Conservation (phyloP, 2,329 filamentous ascomycete species). For the Cephalotrichum gorgonifer region DNA sequence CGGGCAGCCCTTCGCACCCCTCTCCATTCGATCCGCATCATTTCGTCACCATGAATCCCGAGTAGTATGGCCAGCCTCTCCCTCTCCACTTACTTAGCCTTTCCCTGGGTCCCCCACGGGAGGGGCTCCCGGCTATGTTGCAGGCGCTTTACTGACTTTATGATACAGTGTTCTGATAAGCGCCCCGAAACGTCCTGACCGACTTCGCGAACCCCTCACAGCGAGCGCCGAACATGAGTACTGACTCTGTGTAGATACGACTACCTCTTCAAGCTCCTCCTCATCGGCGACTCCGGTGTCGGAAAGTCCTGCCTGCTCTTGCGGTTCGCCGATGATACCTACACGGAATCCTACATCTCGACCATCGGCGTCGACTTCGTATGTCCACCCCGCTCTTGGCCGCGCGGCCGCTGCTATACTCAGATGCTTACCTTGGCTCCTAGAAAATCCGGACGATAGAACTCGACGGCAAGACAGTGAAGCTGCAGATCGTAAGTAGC, state of each 20-base stretch:
- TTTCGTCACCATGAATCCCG: slow-evolving; percentile 69
- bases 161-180: too few species aligned
- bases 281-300: slow-evolving; percentile 99
- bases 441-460: slow-evolving; percentile 99
- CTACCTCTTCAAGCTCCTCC: slow-evolving; percentile 99
- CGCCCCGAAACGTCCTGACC: too few species aligned
- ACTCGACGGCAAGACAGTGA: slow-evolving; percentile 98
- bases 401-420: background rate
- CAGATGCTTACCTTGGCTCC: background rate
- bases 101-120: too few species aligned
- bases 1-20: background rate
- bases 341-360: slow-evolving; percentile 99
- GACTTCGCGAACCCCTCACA: background rate
- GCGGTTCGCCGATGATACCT: slow-evolving; percentile 97
- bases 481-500: slow-evolving; percentile 86
- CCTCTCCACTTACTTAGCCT: slow-evolving; percentile 7
- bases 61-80: slow-evolving; percentile 59
- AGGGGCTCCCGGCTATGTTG: too few species aligned
- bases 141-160: too few species aligned
- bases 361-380: slow-evolving; percentile 99
- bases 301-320: slow-evolving; percentile 98
- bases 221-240: background rate
- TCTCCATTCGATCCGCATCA: slow-evolving; percentile 4
- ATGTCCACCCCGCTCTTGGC: slow-evolving; percentile 30
- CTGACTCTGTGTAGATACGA: slow-evolving; percentile 67